These are phyloP conservation scores for Metschnikowia vanudenii DNA, from an alignment of 805 yeast species.

Conservation along the genomic window DNA sequence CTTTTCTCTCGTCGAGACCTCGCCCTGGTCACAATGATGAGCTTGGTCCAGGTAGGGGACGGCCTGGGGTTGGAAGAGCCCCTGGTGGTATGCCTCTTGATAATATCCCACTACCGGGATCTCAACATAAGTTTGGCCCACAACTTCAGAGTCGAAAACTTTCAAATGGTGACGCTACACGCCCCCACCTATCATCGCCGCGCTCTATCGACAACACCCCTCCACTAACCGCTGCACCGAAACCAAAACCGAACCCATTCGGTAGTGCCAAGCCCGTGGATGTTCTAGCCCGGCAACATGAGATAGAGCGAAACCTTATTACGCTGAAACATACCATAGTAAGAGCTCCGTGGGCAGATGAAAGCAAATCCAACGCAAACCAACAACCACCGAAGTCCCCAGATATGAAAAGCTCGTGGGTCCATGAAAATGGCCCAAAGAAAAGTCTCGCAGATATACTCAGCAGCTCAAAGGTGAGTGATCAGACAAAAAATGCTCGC, in stretches of 20 bases:
- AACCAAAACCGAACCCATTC: constrained; percentile 63
- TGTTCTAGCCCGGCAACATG: constrained; percentile 60
- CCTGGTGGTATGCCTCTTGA: constrained; percentile 20
- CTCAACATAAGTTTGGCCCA: constrained; percentile 8
- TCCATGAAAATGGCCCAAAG: constrained; percentile 17
- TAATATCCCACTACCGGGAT: constrained; percentile 7
- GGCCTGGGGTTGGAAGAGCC: constrained; percentile 9
- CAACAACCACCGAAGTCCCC: background rate
- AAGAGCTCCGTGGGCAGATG: constrained; percentile 22
- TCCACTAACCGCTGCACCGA: background rate
- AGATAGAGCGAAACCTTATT: constrained; percentile 44
- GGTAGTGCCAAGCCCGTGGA: constrained; percentile 88
- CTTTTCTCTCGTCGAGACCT: constrained; percentile 25
- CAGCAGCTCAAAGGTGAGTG: constrained; percentile 24
- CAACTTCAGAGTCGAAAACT: constrained; percentile 7
- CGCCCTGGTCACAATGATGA: constrained; percentile 13
- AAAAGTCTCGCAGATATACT: constrained; percentile 41
- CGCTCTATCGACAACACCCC: background rate
- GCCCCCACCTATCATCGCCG: background rate
- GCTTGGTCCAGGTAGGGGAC: constrained; percentile 7
- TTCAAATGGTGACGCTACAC: background rate
- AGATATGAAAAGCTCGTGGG: background rate
- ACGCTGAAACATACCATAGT: constrained; percentile 33
- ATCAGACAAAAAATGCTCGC: constrained; percentile 16
- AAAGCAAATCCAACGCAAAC: background rate